Percentiles rank a stretch among this genome's conserved stretches.
Conservation (phyloP, 768 basidiomycete genomes). For the Cyclocybe cylindracea region DNA sequence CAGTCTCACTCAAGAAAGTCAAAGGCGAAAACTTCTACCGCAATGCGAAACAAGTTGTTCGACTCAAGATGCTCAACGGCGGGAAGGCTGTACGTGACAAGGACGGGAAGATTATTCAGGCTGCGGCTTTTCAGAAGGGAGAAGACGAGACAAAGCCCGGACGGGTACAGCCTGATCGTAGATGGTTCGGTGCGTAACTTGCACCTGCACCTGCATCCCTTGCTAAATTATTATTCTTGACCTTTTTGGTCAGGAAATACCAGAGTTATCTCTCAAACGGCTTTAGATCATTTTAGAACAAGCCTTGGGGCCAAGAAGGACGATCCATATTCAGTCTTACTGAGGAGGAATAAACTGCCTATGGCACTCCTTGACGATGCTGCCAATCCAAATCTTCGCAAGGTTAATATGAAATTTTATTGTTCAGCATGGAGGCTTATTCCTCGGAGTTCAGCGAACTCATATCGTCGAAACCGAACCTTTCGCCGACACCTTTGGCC, state of each 20-base stretch:
- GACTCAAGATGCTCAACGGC: constrained; percentile 91
- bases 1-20: constrained; percentile 61
- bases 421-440: background rate
- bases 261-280: constrained; percentile 95
- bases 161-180: constrained; percentile 89
- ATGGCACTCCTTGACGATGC: constrained; percentile 96
- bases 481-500: constrained; percentile 92
- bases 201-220: background rate
- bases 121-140: constrained; percentile 95
- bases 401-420: constrained; percentile 46
- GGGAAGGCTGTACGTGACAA: constrained; percentile 90
- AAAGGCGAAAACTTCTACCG: constrained; percentile 99
- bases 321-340: constrained; percentile 94
- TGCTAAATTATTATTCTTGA: constrained; percentile 1
- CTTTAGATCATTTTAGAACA: constrained; percentile 94
- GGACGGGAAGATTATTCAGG: constrained; percentile 90
- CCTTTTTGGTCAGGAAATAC: constrained; percentile 73
- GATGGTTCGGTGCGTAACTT: constrained; percentile 90
- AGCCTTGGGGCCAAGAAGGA: constrained; percentile 82
- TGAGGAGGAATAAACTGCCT: constrained; percentile 93
- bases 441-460: constrained; percentile 54
- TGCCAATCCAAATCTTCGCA: constrained; percentile 74
- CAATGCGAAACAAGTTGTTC: constrained; percentile 83
- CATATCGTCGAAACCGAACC: constrained; percentile 98
- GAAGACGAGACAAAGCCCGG: constrained; percentile 90